Conservation (phyloP, 2,329 filamentous ascomycete species). For the Cytospora piceae region DNA sequence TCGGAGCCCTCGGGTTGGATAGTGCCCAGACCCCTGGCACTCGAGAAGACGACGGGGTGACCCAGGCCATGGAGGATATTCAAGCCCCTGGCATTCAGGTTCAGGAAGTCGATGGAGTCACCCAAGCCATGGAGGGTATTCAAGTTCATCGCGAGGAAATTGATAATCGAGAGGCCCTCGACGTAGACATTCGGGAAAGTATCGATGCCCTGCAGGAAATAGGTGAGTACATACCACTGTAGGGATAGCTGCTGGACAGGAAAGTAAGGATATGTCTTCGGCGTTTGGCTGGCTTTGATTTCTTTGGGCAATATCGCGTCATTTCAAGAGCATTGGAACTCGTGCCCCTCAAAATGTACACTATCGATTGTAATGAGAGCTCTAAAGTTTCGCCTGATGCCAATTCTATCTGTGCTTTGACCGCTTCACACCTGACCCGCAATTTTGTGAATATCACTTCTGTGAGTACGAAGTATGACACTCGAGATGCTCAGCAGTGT, state of each 20-base stretch:
- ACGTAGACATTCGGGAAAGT: background rate
- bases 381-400: background rate
- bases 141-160: background rate
- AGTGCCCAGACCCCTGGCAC: background rate
- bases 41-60: background rate
- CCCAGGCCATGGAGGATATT: background rate
- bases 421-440: background rate
- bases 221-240: constrained; percentile 21
- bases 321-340: background rate
- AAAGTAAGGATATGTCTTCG: background rate
- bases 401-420: background rate
- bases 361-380: background rate
- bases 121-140: background rate
- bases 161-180: background rate
- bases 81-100: background rate
- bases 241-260: background rate
- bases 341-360: background rate
- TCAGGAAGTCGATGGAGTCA: background rate
- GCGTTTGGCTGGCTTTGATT: background rate
- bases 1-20: background rate
- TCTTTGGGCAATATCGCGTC: background rate
- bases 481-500: background rate
- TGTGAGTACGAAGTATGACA: background rate
- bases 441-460: background rate
- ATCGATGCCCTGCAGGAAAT: background rate